These are phyloP conservation scores for Hypomyces perniciosus DNA, from an alignment of 2,329 filamentous ascomycete genomes.

Conservation along the genomic window DNA sequence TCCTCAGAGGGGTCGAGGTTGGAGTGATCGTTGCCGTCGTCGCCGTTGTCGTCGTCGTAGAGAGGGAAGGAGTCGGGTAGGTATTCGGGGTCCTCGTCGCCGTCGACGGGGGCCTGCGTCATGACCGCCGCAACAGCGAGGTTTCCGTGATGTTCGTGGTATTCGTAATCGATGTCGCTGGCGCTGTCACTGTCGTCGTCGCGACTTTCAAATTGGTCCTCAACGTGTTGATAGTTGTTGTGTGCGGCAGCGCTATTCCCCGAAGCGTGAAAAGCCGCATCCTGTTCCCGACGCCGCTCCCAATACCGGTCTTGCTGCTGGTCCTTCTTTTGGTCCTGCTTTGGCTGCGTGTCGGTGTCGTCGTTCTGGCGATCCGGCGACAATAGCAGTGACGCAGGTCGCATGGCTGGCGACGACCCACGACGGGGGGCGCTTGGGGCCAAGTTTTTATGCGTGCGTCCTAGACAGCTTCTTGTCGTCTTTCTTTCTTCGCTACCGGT, in stretches of 20 bases:
- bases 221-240: neutral
- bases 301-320: constrained; percentile 1
- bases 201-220: neutral
- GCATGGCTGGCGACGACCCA: constrained; percentile 15
- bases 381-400: constrained; percentile 7
- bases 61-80: neutral
- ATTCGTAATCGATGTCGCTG: neutral
- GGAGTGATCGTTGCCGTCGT: neutral
- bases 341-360: neutral
- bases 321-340: neutral
- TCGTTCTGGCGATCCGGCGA: constrained; percentile 10
- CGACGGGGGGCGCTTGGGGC: constrained; percentile 4
- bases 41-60: neutral
- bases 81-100: neutral
- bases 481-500: neutral
- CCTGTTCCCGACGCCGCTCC: constrained; percentile 3
- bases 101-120: constrained; percentile 1
- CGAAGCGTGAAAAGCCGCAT: constrained; percentile 7
- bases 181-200: neutral
- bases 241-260: neutral
- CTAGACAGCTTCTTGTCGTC: constrained; percentile 3
- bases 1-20: neutral
- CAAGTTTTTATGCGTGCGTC: constrained; percentile 1
- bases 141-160: constrained; percentile 3
- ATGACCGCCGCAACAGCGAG: constrained; percentile 6